Evolutionary conservation across 768 basidiomycete genomes (phyloP).

Genomic region (Tylopilus intermedius): DNA sequence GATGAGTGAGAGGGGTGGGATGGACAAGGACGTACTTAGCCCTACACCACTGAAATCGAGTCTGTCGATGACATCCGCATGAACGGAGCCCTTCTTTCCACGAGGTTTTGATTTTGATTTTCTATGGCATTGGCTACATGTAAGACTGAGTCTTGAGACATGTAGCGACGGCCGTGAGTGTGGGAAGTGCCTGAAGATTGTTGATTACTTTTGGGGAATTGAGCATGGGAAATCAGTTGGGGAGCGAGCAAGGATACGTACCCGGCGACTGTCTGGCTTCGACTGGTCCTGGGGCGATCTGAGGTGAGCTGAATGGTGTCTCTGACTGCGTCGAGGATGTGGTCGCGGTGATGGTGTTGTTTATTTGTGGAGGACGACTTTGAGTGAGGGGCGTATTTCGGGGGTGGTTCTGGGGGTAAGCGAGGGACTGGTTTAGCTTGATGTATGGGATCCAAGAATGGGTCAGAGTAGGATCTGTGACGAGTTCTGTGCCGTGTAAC

Average conservation of each 20-base stretch:
- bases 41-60: constrained; percentile 84
- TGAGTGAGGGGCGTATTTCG: constrained; percentile 24
- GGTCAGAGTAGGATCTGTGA: constrained; percentile 47
- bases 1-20: neutral
- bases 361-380: constrained; percentile 29
- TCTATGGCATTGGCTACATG: constrained; percentile 37
- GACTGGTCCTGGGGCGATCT: constrained; percentile 44
- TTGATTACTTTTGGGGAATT: constrained; percentile 18
- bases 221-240: constrained; percentile 15
- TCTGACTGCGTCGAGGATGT: constrained; percentile 59
- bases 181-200: constrained; percentile 23
- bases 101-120: constrained; percentile 44
- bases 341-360: constrained; percentile 32
- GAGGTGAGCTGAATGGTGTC: constrained; percentile 59
- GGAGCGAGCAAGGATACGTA: constrained; percentile 15
- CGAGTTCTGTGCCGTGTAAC: constrained; percentile 31
- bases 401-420: constrained; percentile 36
- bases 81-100: constrained; percentile 68
- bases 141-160: constrained; percentile 46
- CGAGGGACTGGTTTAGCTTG: constrained; percentile 34
- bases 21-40: constrained; percentile 53
- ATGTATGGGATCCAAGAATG: constrained; percentile 42
- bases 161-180: constrained; percentile 39
- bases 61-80: constrained; percentile 87
- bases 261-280: constrained; percentile 51